Evolutionary conservation across 768 basidiomycete species (phyloP), one percentile per base, ranked within the genome.

Genomic region (Rubroboletus satanas): DNA sequence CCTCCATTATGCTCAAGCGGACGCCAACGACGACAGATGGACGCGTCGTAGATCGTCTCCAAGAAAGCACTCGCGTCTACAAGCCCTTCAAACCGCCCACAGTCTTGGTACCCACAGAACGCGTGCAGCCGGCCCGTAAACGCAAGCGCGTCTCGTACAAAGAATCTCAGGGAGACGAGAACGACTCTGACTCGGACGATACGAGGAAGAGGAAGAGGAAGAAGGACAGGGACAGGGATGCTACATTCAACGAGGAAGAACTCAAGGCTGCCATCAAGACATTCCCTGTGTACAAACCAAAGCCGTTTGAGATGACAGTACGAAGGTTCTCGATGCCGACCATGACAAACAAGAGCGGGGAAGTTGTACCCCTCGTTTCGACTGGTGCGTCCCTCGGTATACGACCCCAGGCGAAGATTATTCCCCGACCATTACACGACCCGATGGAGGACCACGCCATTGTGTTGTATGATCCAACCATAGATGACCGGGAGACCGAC

Each of bases 391-490:
- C 93, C 11, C 83, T 99, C 5, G 97, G 97, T 28, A 85, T 90
- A 51, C 83, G 94, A 12, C 88, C 91, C 0, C 85, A 83, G 53
- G 79, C 87, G 0, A 88, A 83, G 61, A 73, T 97, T 55, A 81
- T 89, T 46, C 97, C 97, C 17, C 80, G 95, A 21, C 97, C 97
- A 6, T 75, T 98, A n/a, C 88, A 95, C 63, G 93, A 99, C 68
- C 97, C 95, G 1, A 95, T 99, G 90, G 85, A 90, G 47, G 94
- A 98, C 63, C 95, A 98, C 71, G 94, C 96, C 1, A 97, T 99
- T 56, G 96, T 99, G 3, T 74, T 98, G 14, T 99, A 92, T 67
- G 97, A 98, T 64, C 97, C 97, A 1, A 98, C 97, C 0, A 85
- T 96, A 45, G 94, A 99, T 66, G 88, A 90, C 66, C 76, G 88